A percentile compares a stretch with the other conserved stretches of the same genome.
Evolutionary conservation across 768 basidiomycete species (phyloP).

Genomic region (Holtermannia corniformis): DNA sequence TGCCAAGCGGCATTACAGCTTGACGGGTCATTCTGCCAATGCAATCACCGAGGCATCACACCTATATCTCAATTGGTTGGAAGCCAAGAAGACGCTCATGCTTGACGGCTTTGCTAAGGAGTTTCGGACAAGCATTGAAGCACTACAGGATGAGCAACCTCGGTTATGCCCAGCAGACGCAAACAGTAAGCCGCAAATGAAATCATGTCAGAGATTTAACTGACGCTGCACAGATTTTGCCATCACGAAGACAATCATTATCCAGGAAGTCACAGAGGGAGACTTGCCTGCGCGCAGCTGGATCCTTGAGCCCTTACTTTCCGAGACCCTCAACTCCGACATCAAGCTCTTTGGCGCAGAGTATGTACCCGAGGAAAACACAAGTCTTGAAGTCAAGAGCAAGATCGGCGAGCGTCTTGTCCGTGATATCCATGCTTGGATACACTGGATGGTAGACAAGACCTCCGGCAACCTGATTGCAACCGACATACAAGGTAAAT

Average conservation of each 20-base stretch:
- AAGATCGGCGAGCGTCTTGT: not conserved
- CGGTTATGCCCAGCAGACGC: too few relatives aligned
- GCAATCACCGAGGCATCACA: not conserved
- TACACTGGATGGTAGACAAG: not conserved
- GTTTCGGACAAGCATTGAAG: not conserved
- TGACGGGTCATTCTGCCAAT: too few relatives aligned
- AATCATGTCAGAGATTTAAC: not conserved
- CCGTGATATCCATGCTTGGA: not conserved
- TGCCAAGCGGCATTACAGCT: too few relatives aligned
- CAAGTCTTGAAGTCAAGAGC: not conserved
- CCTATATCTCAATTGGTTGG: not conserved
- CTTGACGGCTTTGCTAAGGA: not conserved
- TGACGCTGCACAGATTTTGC: not conserved
- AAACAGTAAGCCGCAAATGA: too few relatives aligned
- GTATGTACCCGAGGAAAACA: not conserved
- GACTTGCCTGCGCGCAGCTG: not conserved
- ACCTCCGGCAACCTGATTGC: not conserved
- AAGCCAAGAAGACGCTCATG: not conserved
- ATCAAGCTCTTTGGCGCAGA: too few relatives aligned
- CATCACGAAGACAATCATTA: not conserved
- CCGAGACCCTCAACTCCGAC: too few relatives aligned
- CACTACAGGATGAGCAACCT: too few relatives aligned
- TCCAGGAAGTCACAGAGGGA: not conserved
- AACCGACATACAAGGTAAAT: not conserved
- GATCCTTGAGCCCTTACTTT: not conserved